Evolutionary conservation across 2,329 filamentous ascomycete genomes (phyloP), one percentile per base, ranked within the genome.

Genomic region (Polychaeton citri): DNA sequence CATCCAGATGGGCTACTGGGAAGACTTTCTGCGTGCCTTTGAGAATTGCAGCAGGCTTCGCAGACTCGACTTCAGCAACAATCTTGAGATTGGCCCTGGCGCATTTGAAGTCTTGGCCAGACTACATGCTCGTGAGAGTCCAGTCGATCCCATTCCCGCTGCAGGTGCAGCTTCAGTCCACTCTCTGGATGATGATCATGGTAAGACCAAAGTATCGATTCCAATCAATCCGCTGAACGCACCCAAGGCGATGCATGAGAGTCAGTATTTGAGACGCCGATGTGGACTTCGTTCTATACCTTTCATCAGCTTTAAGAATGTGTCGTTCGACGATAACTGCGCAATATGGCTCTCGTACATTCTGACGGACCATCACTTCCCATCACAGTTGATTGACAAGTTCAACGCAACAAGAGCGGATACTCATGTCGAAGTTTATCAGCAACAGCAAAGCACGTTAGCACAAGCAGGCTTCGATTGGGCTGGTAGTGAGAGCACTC

Each of bases 21-120:
- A 60, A 35, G 34, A 32, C 1, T 71, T 71, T 38, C 46, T 69
- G 10, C 38, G 49, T 5, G 57, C 64, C 0, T 67, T 69, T 47
- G 44, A 49, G 4, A 35, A 50, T 15, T 69, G 65, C 45, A 60
- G 48, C 21, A 47, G 59, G 38, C 51, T 70, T 18, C 56, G 60
- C 32, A 58, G 60, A 30, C 44, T 70, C 6, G 63, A 69, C 42
- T 46, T 71, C 13, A 60, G 63, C 37, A 47, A 56, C 19, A 71
- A 71, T 34, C n/a, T n/a, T n/a, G 41, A 64, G 10, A 49, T 56
- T 24, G 64, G 66, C 7, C 38, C 54, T 5, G 48, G 48, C 32
- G 64, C 63, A 2, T 48, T 69, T n/a, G 67, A 71, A 42, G 52
- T 64, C 16, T 46, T 70, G 9, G 50, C 57, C 6, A 52, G 60